A percentile compares a stretch with the other conserved stretches of the same genome.
phyloP scores from a whole-genome alignment of 2,329 filamentous ascomycete species.

The Colletotrichum incanum region DNA sequence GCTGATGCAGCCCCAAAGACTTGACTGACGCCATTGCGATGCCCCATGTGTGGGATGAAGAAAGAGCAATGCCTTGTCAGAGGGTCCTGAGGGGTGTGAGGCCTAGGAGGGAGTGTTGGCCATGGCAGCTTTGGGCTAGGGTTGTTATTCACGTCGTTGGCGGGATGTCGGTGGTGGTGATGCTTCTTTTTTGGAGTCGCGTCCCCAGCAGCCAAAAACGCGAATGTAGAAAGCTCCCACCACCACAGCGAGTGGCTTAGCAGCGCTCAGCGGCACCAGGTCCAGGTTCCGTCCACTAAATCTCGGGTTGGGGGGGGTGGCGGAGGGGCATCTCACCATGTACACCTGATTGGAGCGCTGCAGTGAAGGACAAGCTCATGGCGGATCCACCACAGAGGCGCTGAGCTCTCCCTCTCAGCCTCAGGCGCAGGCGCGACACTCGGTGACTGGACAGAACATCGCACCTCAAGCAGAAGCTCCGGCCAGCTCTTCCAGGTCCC shows the following conservation, averaged over 20 bases:
- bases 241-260: neutral
- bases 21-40: constrained; percentile 86
- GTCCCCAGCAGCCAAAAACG: constrained; percentile 18
- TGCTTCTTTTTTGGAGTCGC: constrained; percentile 30
- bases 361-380: neutral
- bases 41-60: constrained; percentile 30
- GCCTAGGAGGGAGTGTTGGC: constrained; percentile 1
- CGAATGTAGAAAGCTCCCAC: constrained; percentile 13
- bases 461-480: neutral
- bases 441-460: neutral
- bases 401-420: constrained; percentile 8
- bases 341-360: constrained; percentile 29
- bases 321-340: constrained; percentile 38
- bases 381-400: neutral
- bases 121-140: constrained; percentile 29
- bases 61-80: constrained; percentile 9
- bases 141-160: neutral
- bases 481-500: neutral
- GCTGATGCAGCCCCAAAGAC: constrained; percentile 92
- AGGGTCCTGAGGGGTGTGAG: neutral
- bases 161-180: constrained; percentile 7
- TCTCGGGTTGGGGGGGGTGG: constrained; percentile 20
- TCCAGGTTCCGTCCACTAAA: constrained; percentile 25
- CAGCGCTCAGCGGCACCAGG: neutral
- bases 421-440: constrained; percentile 9